Conservation (phyloP, 2,329 filamentous ascomycete species). For the Chaetomium globosum region DNA sequence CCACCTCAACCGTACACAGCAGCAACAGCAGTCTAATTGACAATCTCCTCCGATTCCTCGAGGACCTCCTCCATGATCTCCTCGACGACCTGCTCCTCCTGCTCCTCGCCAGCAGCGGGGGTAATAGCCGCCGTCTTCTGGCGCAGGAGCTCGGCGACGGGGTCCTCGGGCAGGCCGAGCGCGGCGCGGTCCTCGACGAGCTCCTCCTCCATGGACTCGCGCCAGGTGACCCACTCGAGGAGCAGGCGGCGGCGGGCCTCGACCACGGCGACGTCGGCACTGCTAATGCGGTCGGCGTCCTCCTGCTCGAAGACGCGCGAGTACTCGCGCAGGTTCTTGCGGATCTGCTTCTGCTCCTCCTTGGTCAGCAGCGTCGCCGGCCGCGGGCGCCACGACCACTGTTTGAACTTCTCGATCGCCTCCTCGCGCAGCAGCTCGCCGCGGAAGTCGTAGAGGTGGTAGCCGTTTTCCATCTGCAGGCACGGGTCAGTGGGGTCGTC, state of each 20-base stretch:
- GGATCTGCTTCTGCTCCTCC: slow-evolving; percentile 96
- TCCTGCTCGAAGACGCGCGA: slow-evolving; percentile 92
- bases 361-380: slow-evolving; percentile 89
- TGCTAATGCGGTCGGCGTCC: slow-evolving; percentile 89
- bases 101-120: slow-evolving; percentile 67
- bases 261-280: slow-evolving; percentile 90
- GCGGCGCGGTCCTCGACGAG: slow-evolving; percentile 70
- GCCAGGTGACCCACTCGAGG: slow-evolving; percentile 87
- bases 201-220: slow-evolving; percentile 71
- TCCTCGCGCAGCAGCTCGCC: slow-evolving; percentile 88
- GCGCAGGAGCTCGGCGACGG: slow-evolving; percentile 63
- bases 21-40: slow-evolving; percentile 40
- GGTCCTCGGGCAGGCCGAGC: slow-evolving; percentile 67
- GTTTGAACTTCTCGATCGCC: slow-evolving; percentile 95
- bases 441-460: slow-evolving; percentile 96
- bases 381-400: slow-evolving; percentile 91
- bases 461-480: slow-evolving; percentile 93
- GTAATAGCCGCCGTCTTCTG: slow-evolving; percentile 57
- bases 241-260: slow-evolving; percentile 81
- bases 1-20: neutral
- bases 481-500: slow-evolving; percentile 16
- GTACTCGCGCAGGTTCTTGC: slow-evolving; percentile 98
- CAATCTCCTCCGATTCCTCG: slow-evolving; percentile 81
- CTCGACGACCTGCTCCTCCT: slow-evolving; percentile 80
- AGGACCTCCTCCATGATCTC: slow-evolving; percentile 83